phyloP scores from a whole-genome alignment of 2,329 filamentous ascomycete genomes.

The Cadophora gregata region DNA sequence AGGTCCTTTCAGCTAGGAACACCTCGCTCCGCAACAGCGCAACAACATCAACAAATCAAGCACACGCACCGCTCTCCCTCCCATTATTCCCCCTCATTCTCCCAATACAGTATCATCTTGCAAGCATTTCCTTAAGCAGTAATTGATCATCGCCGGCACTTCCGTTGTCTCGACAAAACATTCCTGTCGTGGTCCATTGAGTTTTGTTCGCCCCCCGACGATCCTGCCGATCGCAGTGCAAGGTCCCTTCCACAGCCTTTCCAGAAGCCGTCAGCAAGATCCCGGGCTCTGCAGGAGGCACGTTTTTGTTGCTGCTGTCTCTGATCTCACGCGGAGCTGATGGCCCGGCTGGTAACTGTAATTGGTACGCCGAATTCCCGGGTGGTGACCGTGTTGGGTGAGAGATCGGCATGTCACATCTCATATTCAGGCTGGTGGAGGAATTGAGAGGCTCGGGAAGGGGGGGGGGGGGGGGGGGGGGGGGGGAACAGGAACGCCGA shows the following conservation, averaged over 20 bases:
- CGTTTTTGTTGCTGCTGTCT: not conserved
- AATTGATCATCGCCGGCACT: conserved; percentile 6
- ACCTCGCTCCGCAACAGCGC: not conserved
- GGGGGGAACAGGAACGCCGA: not conserved
- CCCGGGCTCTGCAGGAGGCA: not conserved
- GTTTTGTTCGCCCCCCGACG: conserved; percentile 1
- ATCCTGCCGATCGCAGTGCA: conserved; percentile 6
- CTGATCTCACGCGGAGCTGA: not conserved
- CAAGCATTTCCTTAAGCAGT: not conserved
- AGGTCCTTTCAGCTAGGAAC: conserved; percentile 7
- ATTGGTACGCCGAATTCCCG: conserved; percentile 9
- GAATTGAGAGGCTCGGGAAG: not conserved
- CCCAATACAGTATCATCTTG: not conserved
- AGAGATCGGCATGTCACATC: conserved; percentile 7
- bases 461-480: not conserved
- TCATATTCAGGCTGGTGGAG: conserved; percentile 4
- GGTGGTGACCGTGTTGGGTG: conserved; percentile 2
- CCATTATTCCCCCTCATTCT: no score
- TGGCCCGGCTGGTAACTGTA: not conserved
- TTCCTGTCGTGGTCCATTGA: not conserved
- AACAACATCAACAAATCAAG: not conserved
- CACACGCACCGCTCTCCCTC: not conserved
- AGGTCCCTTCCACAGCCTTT: conserved; percentile 6
- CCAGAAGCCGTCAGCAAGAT: conserved; percentile 10
- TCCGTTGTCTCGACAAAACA: conserved; percentile 9